Base-by-base conservation (phyloP, 352 stramenopile genomes). In the Phytopythium ostracodes region DNA sequence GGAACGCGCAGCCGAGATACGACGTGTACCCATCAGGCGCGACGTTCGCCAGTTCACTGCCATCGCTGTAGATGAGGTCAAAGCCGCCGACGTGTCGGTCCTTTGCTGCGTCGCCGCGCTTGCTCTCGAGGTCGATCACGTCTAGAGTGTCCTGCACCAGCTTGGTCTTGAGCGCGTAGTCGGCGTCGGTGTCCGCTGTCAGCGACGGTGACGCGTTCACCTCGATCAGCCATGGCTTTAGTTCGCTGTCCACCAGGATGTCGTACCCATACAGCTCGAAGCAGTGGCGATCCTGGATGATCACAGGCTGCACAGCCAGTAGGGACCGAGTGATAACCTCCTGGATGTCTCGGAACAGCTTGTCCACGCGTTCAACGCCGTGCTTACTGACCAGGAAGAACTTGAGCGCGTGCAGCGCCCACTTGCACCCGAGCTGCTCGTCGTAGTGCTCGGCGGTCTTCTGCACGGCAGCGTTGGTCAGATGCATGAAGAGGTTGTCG, bases 211-310 rank as follows among this genome's bases (percentile, higher is more conserved):
- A 98, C 8, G 94, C 90, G 59, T 98, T 98, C n/a, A 98, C 94
- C 71, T 98, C 91, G 25, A 97, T 67, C 24, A 97, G 72, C 91
- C 89, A 97, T 8, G 89, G 87, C 67, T 97, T 96, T 53, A 97
- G 75, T 20, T 89, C 89, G 64, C 94, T 76, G 62, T 97, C 91
- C 42, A 97, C 93, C 77, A 97, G 92, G 42, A 97, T 76, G 61
- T 96, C 91, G 64, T 96, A 98, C 29, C 94, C 94, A 68, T 98
- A 98, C 18, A 98, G 76, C 65, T 98, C 89, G 57, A 98, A 98
- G 76, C 92, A 98, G 76, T 98, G 92, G 60, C 97, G 96, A 75
- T 98, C 94, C 56, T 96, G 93, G 57, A 98, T 97, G 64, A 98
- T 98, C 60, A 96, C 84, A 56, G 97, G 91, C 71, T 98, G 89